Base-by-base conservation (phyloP, 345 rosid genomes). In the Geranium brycei region DNA sequence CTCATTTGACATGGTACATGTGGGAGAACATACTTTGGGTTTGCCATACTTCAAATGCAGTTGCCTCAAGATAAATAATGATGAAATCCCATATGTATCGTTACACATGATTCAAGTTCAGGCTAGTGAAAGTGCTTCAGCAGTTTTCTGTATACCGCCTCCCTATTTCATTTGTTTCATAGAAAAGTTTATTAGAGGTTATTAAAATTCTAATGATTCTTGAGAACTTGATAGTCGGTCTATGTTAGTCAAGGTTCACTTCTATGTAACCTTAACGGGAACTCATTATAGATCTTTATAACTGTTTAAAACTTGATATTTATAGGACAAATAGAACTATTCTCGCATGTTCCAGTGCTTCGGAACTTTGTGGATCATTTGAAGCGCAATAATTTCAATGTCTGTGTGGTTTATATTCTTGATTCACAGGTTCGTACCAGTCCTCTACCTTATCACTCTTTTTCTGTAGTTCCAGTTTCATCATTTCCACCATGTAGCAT, bases 311-410 rank as follows among this genome's bases (percentile, higher is more conserved):
- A 51, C 32, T 35, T 47, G 61, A 61, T 23, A 60, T 58, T 57
- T 71, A 51, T 72, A 89, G 98, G 98, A 61, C 95, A 92, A 72
- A 86, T 92, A 75, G 93, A 90, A 65, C 87, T 87, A 62, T 93
- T 87, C 68, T 86, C 96, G 16, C 97, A 90, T 76, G 91, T 93
- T 8, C 87, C 95, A 17, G 85, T 93, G 68, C 95, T 93, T 68
- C 77, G 78, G 73, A 86, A 88, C 82, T 93, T 90, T 76, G 99
- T 81, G 79, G 87, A 78, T 73, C 97, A 93, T 83, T 80, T 90
- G 78, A 77, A 86, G 75, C 81, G 83, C 57, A 90, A 85, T 69
- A 78, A 90, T 76, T 90, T 86, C 80, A 85, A 82, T 62, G 87
- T 90, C 59, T 93, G 96, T 69, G 96, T 69, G 51, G 95, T 90